These are phyloP conservation scores for Chlorophyllum brunneum DNA, from an alignment of 768 basidiomycete species.

Conservation along the genomic window DNA sequence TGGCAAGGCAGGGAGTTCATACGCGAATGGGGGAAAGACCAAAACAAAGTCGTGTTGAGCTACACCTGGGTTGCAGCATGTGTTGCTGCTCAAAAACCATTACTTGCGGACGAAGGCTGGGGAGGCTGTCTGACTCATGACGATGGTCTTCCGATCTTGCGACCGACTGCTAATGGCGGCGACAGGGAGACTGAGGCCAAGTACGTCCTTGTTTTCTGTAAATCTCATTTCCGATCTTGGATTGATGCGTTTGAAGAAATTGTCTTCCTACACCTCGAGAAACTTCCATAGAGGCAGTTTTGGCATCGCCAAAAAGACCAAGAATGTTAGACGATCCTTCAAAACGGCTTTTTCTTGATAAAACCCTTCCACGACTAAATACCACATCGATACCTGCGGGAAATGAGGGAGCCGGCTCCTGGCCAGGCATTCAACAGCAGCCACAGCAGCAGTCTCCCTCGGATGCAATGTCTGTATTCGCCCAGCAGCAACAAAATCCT, in stretches of 20 bases:
- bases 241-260: slow-evolving; percentile 39
- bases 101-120: slow-evolving; percentile 50
- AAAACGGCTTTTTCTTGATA: not conserved
- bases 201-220: slow-evolving; percentile 32
- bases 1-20: slow-evolving; percentile 54
- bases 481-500: slow-evolving; percentile 7
- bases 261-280: slow-evolving; percentile 59
- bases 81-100: slow-evolving; percentile 35
- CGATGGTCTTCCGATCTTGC: slow-evolving; percentile 31
- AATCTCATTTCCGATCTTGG: slow-evolving; percentile 9
- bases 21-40: slow-evolving; percentile 53
- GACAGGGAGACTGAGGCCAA: slow-evolving; percentile 38
- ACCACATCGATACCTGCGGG: not conserved
- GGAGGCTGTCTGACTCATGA: slow-evolving; percentile 40
- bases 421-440: not conserved
- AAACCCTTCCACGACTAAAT: not conserved
- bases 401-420: not conserved
- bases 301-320: not conserved
- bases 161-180: slow-evolving; percentile 27
- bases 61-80: slow-evolving; percentile 50
- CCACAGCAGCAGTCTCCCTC: not conserved
- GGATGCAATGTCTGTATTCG: slow-evolving; percentile 4
- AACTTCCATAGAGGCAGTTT: slow-evolving; percentile 39
- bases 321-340: not conserved
- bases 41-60: slow-evolving; percentile 48